Evolutionary conservation across 2,329 filamentous ascomycete species (phyloP), one percentile per base, ranked within the genome.

Genomic region (Sclerotinia glacialis): DNA sequence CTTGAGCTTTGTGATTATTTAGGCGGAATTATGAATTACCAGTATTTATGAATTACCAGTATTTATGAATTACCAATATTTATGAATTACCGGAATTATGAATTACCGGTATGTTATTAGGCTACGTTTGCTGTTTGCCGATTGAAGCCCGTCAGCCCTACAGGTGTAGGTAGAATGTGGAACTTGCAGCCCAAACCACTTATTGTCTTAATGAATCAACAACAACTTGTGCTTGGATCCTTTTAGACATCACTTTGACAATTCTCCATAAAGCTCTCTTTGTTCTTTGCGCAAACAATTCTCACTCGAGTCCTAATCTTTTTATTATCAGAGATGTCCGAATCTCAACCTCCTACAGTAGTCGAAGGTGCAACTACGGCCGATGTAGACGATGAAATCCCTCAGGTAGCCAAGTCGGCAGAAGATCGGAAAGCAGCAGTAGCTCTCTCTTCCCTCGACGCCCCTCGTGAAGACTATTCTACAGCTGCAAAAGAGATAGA

Each of bases 381-480:
- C 68, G 85, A 87, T 69, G 80, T 83, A 69, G 85, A 87, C 67
- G 85, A 87, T 69, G 84, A 86, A 72, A 78, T 82, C 71, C 78
- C 74, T 16, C 69, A 72, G 23, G 78, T 80, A 66, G 83, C 84
- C 74, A 89, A 88, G 78, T 86, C 85, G 52, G 89, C 89, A 74
- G 89, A 92, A 78, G 89, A 92, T 79, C 87, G 89, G 78, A 92
- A 92, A 78, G 89, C 89, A 55, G 89, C 89, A 50, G 88, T 87
- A 8, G 90, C 90, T 40, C 85, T 93, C 68, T 89, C 88, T 58
- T 85, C 83, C 69, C 86, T 93, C 71, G 89, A 92, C 75, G 67
- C 69, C 6, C 77, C 80, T 53, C 76, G 78, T 47, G 81, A 80
- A 67, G 81, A 82, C 58, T 81, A 84, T 40, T 79, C 82, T 54